Evolutionary conservation across 495 filamentous ascomycete genomes (phyloP).

Genomic region (Schizothecium vesticola): DNA sequence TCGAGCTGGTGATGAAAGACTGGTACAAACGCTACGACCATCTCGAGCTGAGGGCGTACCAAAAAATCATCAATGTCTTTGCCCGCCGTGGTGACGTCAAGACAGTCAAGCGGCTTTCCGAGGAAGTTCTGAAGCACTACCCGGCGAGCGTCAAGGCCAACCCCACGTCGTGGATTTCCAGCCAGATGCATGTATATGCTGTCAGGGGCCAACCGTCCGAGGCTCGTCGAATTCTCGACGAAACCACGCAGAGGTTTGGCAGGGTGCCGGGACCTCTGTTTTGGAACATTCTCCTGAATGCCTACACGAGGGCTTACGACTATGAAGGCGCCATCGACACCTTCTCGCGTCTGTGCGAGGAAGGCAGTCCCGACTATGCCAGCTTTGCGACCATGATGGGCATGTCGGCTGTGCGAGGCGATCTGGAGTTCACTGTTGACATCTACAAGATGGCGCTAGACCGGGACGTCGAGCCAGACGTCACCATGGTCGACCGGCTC

Average conservation of each 20-base stretch:
- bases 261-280: slow-evolving; percentile 47
- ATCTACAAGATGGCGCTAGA: slow-evolving; percentile 54
- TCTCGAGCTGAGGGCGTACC: slow-evolving; percentile 41
- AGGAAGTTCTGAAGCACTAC: slow-evolving; percentile 38
- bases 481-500: slow-evolving; percentile 56
- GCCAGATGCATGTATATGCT: slow-evolving; percentile 62
- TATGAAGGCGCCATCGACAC: slow-evolving; percentile 54
- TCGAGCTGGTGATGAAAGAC: slow-evolving; percentile 51
- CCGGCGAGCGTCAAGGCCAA: slow-evolving; percentile 33
- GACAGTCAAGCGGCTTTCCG: slow-evolving; percentile 50
- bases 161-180: slow-evolving; percentile 32
- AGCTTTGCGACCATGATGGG: slow-evolving; percentile 69
- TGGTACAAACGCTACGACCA: slow-evolving; percentile 39
- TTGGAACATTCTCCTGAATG: slow-evolving; percentile 77
- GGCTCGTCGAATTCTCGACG: slow-evolving; percentile 54
- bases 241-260: slow-evolving; percentile 48
- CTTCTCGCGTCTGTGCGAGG: slow-evolving; percentile 52
- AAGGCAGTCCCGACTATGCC: slow-evolving; percentile 47
- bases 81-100: slow-evolving; percentile 50
- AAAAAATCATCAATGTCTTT: slow-evolving; percentile 46
- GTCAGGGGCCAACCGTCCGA: slow-evolving; percentile 54
- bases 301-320: slow-evolving; percentile 60
- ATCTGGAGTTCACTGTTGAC: slow-evolving; percentile 59
- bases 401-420: slow-evolving; percentile 65
- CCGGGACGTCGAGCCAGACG: slow-evolving; percentile 31